Percentiles rank a stretch among this genome's conserved stretches.
These are phyloP conservation scores for Sherardia arvensis DNA, from an alignment of 257 asterid species.

Conservation along the genomic window DNA sequence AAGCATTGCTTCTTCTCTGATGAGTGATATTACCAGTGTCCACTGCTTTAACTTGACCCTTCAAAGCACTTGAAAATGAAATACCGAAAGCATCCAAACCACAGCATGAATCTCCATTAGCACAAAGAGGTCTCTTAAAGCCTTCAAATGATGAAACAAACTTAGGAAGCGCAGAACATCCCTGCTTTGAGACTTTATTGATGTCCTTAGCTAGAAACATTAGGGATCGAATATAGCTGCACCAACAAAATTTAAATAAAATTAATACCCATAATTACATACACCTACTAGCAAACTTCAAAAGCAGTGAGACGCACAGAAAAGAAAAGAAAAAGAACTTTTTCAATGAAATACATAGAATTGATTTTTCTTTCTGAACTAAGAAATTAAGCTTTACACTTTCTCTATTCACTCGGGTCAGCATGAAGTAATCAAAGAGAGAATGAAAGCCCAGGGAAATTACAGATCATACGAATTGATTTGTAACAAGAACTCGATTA, in stretches of 20 bases:
- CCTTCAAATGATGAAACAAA: neutral
- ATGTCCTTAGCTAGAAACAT: conserved; percentile 13
- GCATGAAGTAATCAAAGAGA: neutral
- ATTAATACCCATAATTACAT: neutral
- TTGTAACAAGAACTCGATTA: no score
- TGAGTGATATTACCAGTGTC: neutral
- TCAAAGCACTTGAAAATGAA: neutral
- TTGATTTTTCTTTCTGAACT: neutral
- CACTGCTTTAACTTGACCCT: conserved; percentile 6
- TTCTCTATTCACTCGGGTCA: no score
- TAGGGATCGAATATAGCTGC: neutral
- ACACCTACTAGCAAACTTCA: no score
- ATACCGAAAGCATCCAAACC: conserved; percentile 1
- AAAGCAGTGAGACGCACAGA: no score
- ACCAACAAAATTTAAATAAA: neutral
- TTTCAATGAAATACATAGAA: neutral
- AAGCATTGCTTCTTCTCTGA: neutral
- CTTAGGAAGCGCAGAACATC: neutral
- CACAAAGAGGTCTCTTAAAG: conserved; percentile 4
- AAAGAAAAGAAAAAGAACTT: neutral
- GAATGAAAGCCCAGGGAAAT: neutral
- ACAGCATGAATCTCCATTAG: neutral
- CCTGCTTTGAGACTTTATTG: neutral
- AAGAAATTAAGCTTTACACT: no score
- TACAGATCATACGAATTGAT: neutral